These are phyloP conservation scores for Stephanodiscus triporus DNA, from an alignment of 108 stramenopile genomes.

Conservation along the genomic window DNA sequence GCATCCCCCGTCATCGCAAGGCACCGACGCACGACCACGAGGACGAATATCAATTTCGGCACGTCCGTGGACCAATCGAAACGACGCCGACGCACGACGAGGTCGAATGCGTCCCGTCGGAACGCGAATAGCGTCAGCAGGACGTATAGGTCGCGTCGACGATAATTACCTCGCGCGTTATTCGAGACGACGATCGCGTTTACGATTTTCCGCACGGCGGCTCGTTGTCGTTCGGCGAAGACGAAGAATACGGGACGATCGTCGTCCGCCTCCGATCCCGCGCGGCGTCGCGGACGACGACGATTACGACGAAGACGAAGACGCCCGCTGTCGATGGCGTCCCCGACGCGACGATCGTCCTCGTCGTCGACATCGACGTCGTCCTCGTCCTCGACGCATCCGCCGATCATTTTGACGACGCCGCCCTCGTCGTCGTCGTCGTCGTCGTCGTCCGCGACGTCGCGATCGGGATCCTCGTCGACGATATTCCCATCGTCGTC, in stretches of 20 bases:
- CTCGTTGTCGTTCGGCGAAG: too few species aligned
- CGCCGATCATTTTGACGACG: neutral
- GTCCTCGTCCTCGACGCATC: too few species aligned
- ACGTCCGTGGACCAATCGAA: conserved; percentile 45
- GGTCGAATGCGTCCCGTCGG: conserved; percentile 54
- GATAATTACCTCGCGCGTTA: conserved; percentile 17
- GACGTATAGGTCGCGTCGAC: conserved; percentile 41
- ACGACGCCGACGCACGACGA: conserved; percentile 15
- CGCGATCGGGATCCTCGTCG: neutral
- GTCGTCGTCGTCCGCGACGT: neutral
- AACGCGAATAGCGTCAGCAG: conserved; percentile 63
- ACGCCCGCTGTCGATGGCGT: too few species aligned
- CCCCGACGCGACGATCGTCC: too few species aligned
- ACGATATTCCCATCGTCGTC: neutral
- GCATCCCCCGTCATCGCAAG: neutral
- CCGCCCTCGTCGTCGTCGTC: neutral
- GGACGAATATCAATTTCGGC: conserved; percentile 60
- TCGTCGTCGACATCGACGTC: too few species aligned
- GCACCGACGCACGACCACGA: conserved; percentile 50
- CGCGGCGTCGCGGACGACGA: neutral
- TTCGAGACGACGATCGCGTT: too few species aligned
- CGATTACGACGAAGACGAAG: neutral
- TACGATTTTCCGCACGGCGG: too few species aligned
- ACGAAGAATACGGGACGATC: too few species aligned
- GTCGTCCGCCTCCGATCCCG: conserved; percentile 18